Evolutionary conservation across 805 yeast species (phyloP), one percentile per base, ranked within the genome.

Genomic region (Nakazawaea laoshanensis): DNA sequence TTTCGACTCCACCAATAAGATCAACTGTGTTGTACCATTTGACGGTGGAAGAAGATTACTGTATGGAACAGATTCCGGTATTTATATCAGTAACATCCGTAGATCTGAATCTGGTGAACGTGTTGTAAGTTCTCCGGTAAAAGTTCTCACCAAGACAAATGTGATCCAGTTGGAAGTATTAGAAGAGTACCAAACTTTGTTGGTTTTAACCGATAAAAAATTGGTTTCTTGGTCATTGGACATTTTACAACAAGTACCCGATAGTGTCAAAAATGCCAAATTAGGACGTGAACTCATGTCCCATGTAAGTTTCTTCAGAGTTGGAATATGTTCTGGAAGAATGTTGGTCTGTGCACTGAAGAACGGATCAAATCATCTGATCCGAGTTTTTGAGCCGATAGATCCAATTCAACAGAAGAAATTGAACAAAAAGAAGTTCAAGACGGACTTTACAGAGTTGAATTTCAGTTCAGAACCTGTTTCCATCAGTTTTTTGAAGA

Each of bases 11-110:
- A 67, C 66, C 14, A 76, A 88, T 49, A 73, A 81, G 40, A 83
- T 89, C 46, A 87, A 85, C 50, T 87, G 96, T 62, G 89, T 87
- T 19, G 87, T 83, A 24, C 94, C 96, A 21, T 81, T 84, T 53
- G 95, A 92, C 50, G 96, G 96, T 33, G 97, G 97, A 14, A 72
- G 94, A 42, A 84, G 88, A 50, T 59, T 88, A 42, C 54, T 92
- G 22, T 88, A 84, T 49, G 97, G 97, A 27, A 87, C 97, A 0
- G 95, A 86, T 50, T 69, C 80, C 1, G 97, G 98, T 4, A 77
- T 92, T 3, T 92, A 81, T 65, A 73, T 86, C 29, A 75, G 92
- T 28, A 86, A 86, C 27, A 72, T 78, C 29, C 67, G 70, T 37
- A 49, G 65, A 32, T 47, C 70, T 27, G 70, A 74, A 6, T 71